Evolutionary conservation across 257 asterid genomes (phyloP), one percentile per base, ranked within the genome.

Genomic region (Forsythia suspensa): DNA sequence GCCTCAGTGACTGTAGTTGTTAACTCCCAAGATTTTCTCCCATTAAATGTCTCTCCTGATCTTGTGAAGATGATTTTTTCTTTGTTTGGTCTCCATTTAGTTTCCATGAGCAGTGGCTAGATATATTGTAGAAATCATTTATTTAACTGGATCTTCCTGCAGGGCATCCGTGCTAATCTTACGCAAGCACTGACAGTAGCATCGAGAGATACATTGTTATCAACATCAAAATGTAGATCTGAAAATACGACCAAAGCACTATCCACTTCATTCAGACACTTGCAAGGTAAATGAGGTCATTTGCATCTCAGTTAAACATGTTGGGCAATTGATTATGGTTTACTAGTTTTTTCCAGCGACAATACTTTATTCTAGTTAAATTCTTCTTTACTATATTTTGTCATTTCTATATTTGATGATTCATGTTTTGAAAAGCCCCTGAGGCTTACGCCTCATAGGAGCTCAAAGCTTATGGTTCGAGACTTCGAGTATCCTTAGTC

Each of bases 141-240:
- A 57, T 70, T 78, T 66, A 41, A 24, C 65, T 82, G 63, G 63
- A 78, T 48, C 70, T 75, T 63, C 44, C 65, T 82, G 91, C 89
- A 95, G 98, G 89, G 89, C 70, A 69, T 84, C 78, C 81, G 82
- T 70, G 80, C 80, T 75, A 76, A 87, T 82, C 83, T 89, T 39
- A 74, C 84, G 81, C 89, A 86, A 81, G 83, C 87, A 77, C 76
- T 81, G 77, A 24, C 79, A 36, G 78, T 80, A 51, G 55, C 87
- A 74, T 81, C 89, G 59, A 82, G 79, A 76, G 84, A 73, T 75
- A 70, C 90, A 21, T 74, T 76, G 77, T 82, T 87, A 18, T 79
- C 89, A 59, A 70, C 70, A 73, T 51, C 90, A 70, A 89, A 81
- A 82, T 85, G 80, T 82, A 77, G 82, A 79, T 52, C 72, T 78